A percentile compares a stretch with the other conserved stretches of the same genome.
Conservation (phyloP, 352 stramenopile species). For the Phytophthora colocasiae region DNA sequence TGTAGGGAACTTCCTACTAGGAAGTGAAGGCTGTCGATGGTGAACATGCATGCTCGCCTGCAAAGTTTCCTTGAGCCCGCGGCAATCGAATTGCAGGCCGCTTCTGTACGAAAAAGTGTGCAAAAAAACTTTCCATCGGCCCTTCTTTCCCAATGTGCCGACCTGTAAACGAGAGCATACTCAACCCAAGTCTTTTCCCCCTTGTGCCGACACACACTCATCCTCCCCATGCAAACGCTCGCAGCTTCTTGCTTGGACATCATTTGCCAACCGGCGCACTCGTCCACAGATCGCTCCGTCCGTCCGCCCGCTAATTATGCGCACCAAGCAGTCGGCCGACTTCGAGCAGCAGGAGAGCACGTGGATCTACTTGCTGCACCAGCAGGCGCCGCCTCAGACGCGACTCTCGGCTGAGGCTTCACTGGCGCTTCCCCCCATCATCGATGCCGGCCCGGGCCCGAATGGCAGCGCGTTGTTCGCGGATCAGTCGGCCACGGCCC, state of each 20-base stretch:
- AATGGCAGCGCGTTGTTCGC: slow-evolving; percentile 24
- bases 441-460: neutral
- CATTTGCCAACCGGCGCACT: slow-evolving; percentile 36
- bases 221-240: slow-evolving; percentile 11
- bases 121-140: slow-evolving; percentile 29
- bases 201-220: slow-evolving; percentile 20
- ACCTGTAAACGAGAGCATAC: slow-evolving; percentile 36
- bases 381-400: slow-evolving; percentile 50
- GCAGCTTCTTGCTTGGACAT: slow-evolving; percentile 10
- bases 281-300: slow-evolving; percentile 1
- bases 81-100: neutral
- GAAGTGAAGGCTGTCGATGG: neutral
- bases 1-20: too few species aligned
- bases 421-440: slow-evolving; percentile 25
- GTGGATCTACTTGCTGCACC: slow-evolving; percentile 67
- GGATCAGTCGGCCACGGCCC: slow-evolving; percentile 18
- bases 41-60: neutral
- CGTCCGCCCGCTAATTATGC: slow-evolving; percentile 22
- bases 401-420: slow-evolving; percentile 25
- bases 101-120: slow-evolving; percentile 4
- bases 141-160: slow-evolving; percentile 7
- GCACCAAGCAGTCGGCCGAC: slow-evolving; percentile 57
- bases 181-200: slow-evolving; percentile 20
- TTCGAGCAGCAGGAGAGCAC: slow-evolving; percentile 58
- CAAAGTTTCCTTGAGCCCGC: neutral